Conservation (phyloP, 768 basidiomycete species). For the Ephemerocybe angulata region DNA sequence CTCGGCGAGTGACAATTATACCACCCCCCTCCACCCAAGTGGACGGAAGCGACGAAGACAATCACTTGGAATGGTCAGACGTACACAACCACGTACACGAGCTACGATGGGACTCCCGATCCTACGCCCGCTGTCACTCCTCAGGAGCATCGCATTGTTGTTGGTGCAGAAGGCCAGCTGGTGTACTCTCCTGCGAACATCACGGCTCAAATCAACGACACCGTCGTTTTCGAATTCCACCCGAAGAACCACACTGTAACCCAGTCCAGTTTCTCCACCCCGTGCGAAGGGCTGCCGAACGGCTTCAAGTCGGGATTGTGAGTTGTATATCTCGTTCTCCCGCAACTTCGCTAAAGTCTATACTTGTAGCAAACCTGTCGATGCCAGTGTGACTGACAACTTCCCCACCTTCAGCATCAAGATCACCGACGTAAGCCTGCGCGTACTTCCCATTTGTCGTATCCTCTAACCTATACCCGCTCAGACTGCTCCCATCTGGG, state of each 20-base stretch:
- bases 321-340: slow-evolving; percentile 13
- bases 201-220: slow-evolving; percentile 40
- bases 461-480: slow-evolving; percentile 7
- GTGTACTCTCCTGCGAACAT: slow-evolving; percentile 37
- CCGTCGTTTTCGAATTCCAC: slow-evolving; percentile 42
- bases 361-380: slow-evolving; percentile 38
- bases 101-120: slow-evolving; percentile 30
- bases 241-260: slow-evolving; percentile 51
- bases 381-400: slow-evolving; percentile 28
- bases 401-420: slow-evolving; percentile 47
- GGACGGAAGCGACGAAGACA: slow-evolving; percentile 38
- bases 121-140: slow-evolving; percentile 27
- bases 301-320: slow-evolving; percentile 46
- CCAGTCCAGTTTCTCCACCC: slow-evolving; percentile 36
- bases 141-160: slow-evolving; percentile 34
- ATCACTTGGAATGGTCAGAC: slow-evolving; percentile 28
- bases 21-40: slow-evolving; percentile 32
- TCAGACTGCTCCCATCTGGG: slow-evolving; percentile 50
- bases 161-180: slow-evolving; percentile 35
- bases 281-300: slow-evolving; percentile 27
- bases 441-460: neutral
- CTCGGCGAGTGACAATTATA: slow-evolving; percentile 13
- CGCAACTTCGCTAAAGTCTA: neutral
- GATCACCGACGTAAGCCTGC: slow-evolving; percentile 43
- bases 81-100: slow-evolving; percentile 39